phyloP scores from a whole-genome alignment of 2,329 filamentous ascomycete genomes.

The Aspergillus alliaceus region DNA sequence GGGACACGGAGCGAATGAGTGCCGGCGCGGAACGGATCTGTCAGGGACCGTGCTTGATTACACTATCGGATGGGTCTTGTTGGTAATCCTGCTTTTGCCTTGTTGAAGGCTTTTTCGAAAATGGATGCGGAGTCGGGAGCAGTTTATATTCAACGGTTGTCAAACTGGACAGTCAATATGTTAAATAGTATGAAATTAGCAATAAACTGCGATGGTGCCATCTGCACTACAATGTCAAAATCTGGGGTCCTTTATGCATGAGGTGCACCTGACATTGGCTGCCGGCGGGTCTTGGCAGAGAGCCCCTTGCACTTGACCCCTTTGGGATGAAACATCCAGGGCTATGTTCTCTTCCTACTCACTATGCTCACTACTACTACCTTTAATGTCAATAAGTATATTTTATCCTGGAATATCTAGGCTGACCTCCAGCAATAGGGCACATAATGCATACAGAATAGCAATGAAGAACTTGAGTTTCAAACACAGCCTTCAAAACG shows the following conservation, averaged over 20 bases:
- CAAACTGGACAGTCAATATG: background rate
- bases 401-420: no score
- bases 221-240: background rate
- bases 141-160: background rate
- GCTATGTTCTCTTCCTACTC: no score
- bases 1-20: slow-evolving; percentile 1
- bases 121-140: background rate
- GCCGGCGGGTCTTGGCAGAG: background rate
- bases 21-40: background rate
- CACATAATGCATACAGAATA: no score
- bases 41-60: background rate
- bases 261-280: background rate
- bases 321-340: background rate
- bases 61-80: background rate
- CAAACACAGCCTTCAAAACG: no score
- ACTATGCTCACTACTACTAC: no score
- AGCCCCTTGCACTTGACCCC: background rate
- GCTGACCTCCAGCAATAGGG: no score
- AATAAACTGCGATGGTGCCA: background rate
- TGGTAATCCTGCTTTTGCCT: background rate
- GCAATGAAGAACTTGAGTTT: no score
- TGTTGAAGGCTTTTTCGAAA: background rate
- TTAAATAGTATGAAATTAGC: background rate
- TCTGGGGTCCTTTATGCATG: background rate
- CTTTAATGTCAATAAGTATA: no score